Percentiles rank a stretch among this genome's conserved stretches.
These are phyloP conservation scores for Sugiyamaella qingdaonensis DNA, from an alignment of 805 yeast species.

Conservation along the genomic window DNA sequence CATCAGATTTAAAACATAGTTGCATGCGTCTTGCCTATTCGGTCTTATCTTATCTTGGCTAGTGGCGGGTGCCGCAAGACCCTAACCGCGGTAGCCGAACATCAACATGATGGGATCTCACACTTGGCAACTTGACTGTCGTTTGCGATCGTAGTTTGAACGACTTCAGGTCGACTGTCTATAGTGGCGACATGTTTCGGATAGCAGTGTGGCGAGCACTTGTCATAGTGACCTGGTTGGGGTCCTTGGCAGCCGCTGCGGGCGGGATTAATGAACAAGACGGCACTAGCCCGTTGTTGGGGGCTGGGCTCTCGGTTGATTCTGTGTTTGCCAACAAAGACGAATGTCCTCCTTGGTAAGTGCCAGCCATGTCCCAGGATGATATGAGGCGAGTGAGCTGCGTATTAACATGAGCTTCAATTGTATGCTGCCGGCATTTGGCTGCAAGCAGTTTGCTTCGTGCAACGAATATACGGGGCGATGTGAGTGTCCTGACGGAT, in stretches of 20 bases:
- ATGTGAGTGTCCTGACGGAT: constrained; percentile 90
- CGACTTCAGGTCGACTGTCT: no score
- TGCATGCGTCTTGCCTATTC: neutral
- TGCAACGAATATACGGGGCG: constrained; percentile 86
- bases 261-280: neutral
- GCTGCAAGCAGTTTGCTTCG: constrained; percentile 83
- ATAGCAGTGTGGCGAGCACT: neutral
- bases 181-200: no score
- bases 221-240: neutral
- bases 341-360: constrained; percentile 24
- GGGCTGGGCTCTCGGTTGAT: neutral
- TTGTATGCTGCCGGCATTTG: constrained; percentile 86
- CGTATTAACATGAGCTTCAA: constrained; percentile 56
- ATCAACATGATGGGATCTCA: no score
- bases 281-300: neutral
- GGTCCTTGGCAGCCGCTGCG: neutral
- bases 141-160: no score
- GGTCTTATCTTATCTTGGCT: neutral
- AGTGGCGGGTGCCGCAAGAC: neutral
- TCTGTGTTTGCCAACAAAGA: neutral
- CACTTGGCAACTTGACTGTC: no score
- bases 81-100: no score
- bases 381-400: neutral
- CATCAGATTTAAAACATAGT: no score
- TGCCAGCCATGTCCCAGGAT: neutral